These are phyloP conservation scores for Kwoniella bestiolae DNA, from an alignment of 768 basidiomycete species.

Conservation along the genomic window DNA sequence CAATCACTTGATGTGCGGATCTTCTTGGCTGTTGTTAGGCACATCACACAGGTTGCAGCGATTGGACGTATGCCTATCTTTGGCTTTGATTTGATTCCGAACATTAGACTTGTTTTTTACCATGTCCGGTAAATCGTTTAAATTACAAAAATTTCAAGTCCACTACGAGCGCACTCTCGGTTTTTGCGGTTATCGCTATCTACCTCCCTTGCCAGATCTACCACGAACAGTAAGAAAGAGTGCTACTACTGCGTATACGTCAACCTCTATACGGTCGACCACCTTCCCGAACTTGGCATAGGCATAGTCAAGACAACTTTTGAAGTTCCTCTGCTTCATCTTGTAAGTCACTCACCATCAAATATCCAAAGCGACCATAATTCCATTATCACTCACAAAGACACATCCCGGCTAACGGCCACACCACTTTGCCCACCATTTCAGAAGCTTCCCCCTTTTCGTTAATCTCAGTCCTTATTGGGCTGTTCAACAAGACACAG, in stretches of 20 bases:
- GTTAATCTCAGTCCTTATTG: conserved; percentile 18
- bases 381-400: too few species aligned
- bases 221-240: too few species aligned
- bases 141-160: conserved; percentile 1
- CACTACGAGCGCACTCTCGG: not conserved
- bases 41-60: too few species aligned
- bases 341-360: not conserved
- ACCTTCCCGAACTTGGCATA: not conserved
- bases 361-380: too few species aligned
- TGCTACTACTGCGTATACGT: not conserved
- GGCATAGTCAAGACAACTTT: not conserved
- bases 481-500: conserved; percentile 20
- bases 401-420: conserved; percentile 3
- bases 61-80: too few species aligned
- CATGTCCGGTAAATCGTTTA: not conserved
- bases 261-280: not conserved
- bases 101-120: not conserved
- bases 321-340: not conserved
- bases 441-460: conserved; percentile 19
- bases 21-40: too few species aligned
- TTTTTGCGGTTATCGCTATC: too few species aligned
- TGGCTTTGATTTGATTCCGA: conserved; percentile 11
- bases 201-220: too few species aligned
- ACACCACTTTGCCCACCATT: conserved; percentile 11
- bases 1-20: too few species aligned